Percentiles rank a stretch among this genome's conserved stretches.
These are phyloP conservation scores for Pistacia atlantica DNA, from an alignment of 345 rosid genomes.

Conservation along the genomic window DNA sequence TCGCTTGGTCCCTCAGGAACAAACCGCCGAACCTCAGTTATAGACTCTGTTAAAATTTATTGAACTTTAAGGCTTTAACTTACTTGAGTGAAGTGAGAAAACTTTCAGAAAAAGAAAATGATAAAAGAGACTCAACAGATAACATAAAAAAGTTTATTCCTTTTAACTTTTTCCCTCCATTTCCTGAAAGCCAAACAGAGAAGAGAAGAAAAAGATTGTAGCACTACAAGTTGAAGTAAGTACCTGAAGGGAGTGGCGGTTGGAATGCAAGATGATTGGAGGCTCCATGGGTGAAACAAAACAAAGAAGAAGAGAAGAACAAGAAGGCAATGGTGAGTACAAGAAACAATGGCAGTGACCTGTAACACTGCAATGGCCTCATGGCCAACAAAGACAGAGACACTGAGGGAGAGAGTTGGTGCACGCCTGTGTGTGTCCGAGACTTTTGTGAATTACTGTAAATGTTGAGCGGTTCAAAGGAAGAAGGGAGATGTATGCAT, in stretches of 20 bases:
- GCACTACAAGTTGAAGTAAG: slow-evolving; percentile 13
- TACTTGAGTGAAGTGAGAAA: background rate
- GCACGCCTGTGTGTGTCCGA: background rate
- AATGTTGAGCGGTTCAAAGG: background rate
- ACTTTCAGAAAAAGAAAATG: background rate
- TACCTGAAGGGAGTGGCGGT: slow-evolving; percentile 62
- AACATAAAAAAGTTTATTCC: background rate
- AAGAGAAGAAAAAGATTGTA: background rate
- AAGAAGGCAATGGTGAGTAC: slow-evolving; percentile 30
- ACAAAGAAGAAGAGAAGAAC: slow-evolving; percentile 28
- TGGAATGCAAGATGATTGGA: slow-evolving; percentile 37
- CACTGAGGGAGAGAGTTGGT: background rate
- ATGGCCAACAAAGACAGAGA: background rate
- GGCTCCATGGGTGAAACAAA: slow-evolving; percentile 46
- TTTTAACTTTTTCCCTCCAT: background rate
- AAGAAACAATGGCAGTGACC: slow-evolving; percentile 27
- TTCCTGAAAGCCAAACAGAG: slow-evolving; percentile 33
- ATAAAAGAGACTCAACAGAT: background rate
- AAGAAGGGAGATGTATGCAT: slow-evolving; percentile 8
- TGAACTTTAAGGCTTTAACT: slow-evolving; percentile 1
- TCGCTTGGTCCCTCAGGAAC: slow-evolving; percentile 52
- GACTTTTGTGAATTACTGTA: too few relatives aligned
- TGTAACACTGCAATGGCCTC: slow-evolving; percentile 22
- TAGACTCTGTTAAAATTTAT: slow-evolving; percentile 16
- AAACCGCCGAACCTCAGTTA: slow-evolving; percentile 35